Base-by-base conservation (phyloP, 164 flowering plant species). In the Pachysandra terminalis region DNA sequence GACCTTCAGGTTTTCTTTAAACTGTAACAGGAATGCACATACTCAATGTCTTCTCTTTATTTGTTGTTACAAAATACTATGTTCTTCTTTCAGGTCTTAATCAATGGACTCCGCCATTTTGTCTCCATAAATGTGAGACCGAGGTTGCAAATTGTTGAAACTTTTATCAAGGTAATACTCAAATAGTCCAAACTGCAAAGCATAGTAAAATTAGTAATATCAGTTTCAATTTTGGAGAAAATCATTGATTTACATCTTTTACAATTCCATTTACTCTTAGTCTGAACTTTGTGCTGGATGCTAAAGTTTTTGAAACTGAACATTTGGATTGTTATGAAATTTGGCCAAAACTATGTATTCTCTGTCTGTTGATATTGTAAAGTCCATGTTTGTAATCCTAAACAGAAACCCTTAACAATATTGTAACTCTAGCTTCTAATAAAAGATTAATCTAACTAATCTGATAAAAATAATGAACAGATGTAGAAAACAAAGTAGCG, bases 101-200 rank as follows among this genome's bases (percentile, higher is more conserved):
- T 95, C 73, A 92, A 92, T 68, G 98, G 99, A 51, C 83, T 92
- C 17, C 88, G 87, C 65, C 97, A 90, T 78, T 88, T 95, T 73
- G 87, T 81, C 59, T 68, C 96, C 6, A 57, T 70, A 13, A 82
- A 89, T 76, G 91, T 88, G 71, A 86, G 69, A 80, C 95, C 93
- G 17, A 90, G 90, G 82, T 68, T 95, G 61, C 99, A 86, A 65
- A 76, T 77, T 17, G 98, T 92, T 49, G 99, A 92, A 63, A 78
- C 90, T 51, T 95, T 90, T 75, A 89, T 90, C 75, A 92, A 92
- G 98, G 99, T 89, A 74, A 67, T 25, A 1, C 21, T 51, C 40
- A 17, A 15, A 17, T 24, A 13, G 19, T 26, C 37, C 7, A 32
- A 32, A 32, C 37, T 32, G 5, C 37, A 32, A 32, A 32, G 37